Evolutionary conservation across 2,329 filamentous ascomycete genomes (phyloP), one percentile per base, ranked within the genome.

Genomic region (Colletotrichum aenigma): DNA sequence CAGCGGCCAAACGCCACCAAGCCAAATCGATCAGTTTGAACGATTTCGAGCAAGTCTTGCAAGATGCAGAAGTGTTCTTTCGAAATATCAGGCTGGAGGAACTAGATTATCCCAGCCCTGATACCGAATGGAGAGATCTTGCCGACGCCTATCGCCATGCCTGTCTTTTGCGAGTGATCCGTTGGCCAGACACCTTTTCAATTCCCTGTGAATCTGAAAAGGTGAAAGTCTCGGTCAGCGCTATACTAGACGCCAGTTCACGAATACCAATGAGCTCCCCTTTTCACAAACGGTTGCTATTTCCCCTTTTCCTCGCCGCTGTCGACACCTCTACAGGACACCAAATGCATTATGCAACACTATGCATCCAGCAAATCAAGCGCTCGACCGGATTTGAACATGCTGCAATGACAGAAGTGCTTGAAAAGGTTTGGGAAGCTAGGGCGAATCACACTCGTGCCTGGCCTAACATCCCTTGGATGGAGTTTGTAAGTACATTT

Each of bases 101-200:
- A 24, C 76, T 77, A 7, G 68, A 77, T 3, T 82, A 82, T 69
- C 80, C 81, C 12, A 82, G 80, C 4, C 58, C 28, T 3, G 76
- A 83, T 9, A 65, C 68, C 9, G 81, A 82, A 70, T 82, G 81
- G 81, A 78, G 71, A 15, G 77, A 78, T 2, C 70, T 82, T 1
- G 81, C 81, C 5, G 79, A 81, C n/a, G 81, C 81, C 1, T 82
- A 80, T 32, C 73, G 79, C 13, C 80, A 83, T n/a, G 80, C 80
- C 0, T 83, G 80, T n/a, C 74, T 83, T 0, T 78, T 83, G 4
- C 77, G 81, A 3, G 68, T 80, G 2, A 76, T 81, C 24, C 78
- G 81, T 1, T 82, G 81, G 34, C 79, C 81, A 0, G 75, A 82
- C 52, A 58, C 81, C 0, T 83, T 82, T 55, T 62, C 62, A 0